Evolutionary conservation across 2,329 filamentous ascomycete genomes (phyloP), one percentile per base, ranked within the genome.

Genomic region (Cordyceps militaris): DNA sequence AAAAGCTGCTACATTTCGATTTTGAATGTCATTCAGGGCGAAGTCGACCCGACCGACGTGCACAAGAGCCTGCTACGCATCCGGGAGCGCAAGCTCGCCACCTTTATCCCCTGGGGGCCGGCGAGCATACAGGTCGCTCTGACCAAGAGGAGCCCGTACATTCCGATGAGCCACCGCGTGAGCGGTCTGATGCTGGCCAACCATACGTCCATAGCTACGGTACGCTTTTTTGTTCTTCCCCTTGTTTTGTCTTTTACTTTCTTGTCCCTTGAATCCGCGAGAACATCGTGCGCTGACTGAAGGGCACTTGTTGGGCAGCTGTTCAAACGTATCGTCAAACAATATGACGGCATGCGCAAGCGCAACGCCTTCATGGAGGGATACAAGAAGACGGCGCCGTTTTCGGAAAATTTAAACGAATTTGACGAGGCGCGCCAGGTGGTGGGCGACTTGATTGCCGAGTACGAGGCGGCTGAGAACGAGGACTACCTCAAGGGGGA

Each of bases 1-100:
- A 95, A 91, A 77, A 97, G 91, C 75, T 99, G 94, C 77, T 99
- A 99, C 77, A 97, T 99, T 69, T 96, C 91, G 49, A 97, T 99
- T 65, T 79, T 99, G 62, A 97, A 99, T 73, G 96, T 99, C 66
- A 99, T 99, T 66, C 94, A 97, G 77, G 94, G 94, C 67, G 94
- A 99, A 72, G 94, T 95, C 40, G 95, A 99, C 70, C 93, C 94
- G 9, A 97, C 93, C 3, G 95, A 99, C 73, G 90, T 99, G 58
- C 94, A 99, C 79, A 99, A 99, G 82, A 97, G 93, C 63, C 79
- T 99, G 59, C 84, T 99, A 59, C 89, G 94, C 63, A 99, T 99
- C 68, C 87, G 94, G 51, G 94, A 99, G 77, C 87, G 94, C 51
- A 86, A 91, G 60, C 81, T 99, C 56, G 95, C 94, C 10, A 95